Conservation (phyloP, 1,284 basidiomycete species). For the Rhodotorula glutinis region DNA sequence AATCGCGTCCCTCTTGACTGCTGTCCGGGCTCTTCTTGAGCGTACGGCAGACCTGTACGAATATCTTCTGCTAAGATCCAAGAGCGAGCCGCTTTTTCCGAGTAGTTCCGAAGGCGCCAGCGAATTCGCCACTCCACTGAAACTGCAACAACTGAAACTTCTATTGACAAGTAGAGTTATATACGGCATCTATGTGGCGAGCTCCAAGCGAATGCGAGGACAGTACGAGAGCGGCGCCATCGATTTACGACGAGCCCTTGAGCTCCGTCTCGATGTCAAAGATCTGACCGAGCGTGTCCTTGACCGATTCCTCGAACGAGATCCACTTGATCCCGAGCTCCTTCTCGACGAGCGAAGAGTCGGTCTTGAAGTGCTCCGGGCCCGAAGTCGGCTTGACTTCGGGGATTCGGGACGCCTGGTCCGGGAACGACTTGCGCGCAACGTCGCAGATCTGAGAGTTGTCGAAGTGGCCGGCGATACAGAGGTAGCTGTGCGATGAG, state of each 20-base stretch:
- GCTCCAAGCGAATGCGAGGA: not conserved
- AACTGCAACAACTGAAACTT: not conserved
- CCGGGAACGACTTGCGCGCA: conserved; percentile 39
- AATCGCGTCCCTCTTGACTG: no score
- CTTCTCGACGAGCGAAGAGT: conserved; percentile 50
- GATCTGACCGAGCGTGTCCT: conserved; percentile 47
- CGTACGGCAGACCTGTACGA: no score
- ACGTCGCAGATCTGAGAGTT: conserved; percentile 41
- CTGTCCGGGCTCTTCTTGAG: no score
- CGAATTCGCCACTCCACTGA: no score
- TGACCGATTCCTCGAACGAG: conserved; percentile 51
- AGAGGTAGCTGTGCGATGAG: conserved; percentile 41
- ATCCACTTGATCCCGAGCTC: conserved; percentile 56
- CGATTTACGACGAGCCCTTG: conserved; percentile 4
- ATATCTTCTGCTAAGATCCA: no score
- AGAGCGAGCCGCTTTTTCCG: no score
- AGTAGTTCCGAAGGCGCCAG: no score
- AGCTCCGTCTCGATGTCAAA: conserved; percentile 27
- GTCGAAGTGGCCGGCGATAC: conserved; percentile 33
- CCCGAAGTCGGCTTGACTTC: conserved; percentile 1
- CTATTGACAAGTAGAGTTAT: not conserved
- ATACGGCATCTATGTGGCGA: not conserved
- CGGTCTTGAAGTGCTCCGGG: conserved; percentile 40
- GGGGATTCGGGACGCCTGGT: conserved; percentile 42
- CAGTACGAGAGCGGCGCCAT: not conserved